Conservation (phyloP, 1,284 basidiomycete species). For the Papiliotrema terrestris region DNA sequence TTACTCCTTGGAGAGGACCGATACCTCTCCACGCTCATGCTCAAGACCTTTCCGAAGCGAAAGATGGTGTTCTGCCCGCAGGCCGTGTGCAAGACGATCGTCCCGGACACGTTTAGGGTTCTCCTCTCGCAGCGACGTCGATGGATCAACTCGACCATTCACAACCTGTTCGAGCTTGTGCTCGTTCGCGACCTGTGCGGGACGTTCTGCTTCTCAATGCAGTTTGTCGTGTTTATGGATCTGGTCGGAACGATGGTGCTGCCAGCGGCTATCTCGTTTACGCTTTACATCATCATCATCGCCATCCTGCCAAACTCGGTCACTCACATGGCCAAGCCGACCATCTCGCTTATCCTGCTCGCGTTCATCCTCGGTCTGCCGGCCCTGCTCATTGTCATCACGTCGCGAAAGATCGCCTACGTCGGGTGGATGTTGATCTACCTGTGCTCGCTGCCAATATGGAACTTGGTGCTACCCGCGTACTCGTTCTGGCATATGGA, state of each 20-base stretch:
- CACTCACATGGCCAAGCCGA: conserved; percentile 61
- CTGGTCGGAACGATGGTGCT: conserved; percentile 91
- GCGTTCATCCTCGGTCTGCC: conserved; percentile 93
- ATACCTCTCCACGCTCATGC: conserved; percentile 90
- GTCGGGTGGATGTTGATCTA: conserved; percentile 97
- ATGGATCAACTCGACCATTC: conserved; percentile 99
- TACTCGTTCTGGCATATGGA: conserved; percentile 99
- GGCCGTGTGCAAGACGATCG: conserved; percentile 96
- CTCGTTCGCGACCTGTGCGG: conserved; percentile 92
- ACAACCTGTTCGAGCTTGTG: conserved; percentile 91
- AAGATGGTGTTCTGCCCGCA: conserved; percentile 99
- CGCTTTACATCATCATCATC: conserved; percentile 83
- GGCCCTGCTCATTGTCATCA: conserved; percentile 88
- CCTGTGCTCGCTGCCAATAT: conserved; percentile 84
- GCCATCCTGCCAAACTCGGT: conserved; percentile 73
- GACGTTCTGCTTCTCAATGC: conserved; percentile 96
- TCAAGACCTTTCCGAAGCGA: conserved; percentile 98
- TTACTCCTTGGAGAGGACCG: conserved; percentile 97
- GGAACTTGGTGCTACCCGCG: conserved; percentile 91
- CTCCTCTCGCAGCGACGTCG: conserved; percentile 93
- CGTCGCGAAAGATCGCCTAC: conserved; percentile 88
- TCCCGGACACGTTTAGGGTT: conserved; percentile 91
- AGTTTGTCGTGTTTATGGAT: conserved; percentile 98
- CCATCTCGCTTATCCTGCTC: conserved; percentile 91
- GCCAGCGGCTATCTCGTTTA: conserved; percentile 96